Evolutionary conservation across 2,329 filamentous ascomycete genomes (phyloP), one percentile per base, ranked within the genome.

Genomic region (Colletotrichum aenigma): DNA sequence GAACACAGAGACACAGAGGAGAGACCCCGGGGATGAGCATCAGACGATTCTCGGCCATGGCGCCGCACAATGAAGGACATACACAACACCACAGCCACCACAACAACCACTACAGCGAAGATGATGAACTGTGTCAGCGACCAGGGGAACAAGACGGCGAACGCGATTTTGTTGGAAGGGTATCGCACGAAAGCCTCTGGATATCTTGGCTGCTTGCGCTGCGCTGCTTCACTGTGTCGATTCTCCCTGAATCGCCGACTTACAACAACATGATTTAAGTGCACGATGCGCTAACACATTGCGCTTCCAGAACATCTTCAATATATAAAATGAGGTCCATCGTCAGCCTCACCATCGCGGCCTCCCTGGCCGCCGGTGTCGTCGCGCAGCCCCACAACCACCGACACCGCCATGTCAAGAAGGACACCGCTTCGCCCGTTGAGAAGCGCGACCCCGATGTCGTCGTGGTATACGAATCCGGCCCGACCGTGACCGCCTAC

Each of bases 401-500:
- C 82, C 88, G 88, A 75, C 92, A 91, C 78, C 84, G 88, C 80
- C 92, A 92, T 82, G 88, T 87, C 79, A 89, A 87, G 77, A 91
- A 90, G 85, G 88, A 90, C 75, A 85, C 79, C 38, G 82, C 86
- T 43, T 85, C 87, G 76, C 85, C 85, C 36, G 84, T 88, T 66
- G 87, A 90, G 81, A 88, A 87, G 85, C 88, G 87, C 74, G 84
- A 81, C 32, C 84, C 86, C 18, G 83, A 86, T 43, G 85, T 87
- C 65, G 87, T 90, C 72, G 87, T 86, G 74, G 89, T 91, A 70
- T 88, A 90, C 70, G 89, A 93, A 66, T 87, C 89, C 55, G 91
- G 89, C 56, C 89, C 93, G 36, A 93, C 91, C 67, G 90, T 93
- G 79, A 91, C 93, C 71, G 90, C 93, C 72, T 98, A 96, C 86